Percentiles rank a stretch among this genome's conserved stretches.
Evolutionary conservation across 768 basidiomycete species (phyloP).

Genomic region (Rhizopogon rudus): DNA sequence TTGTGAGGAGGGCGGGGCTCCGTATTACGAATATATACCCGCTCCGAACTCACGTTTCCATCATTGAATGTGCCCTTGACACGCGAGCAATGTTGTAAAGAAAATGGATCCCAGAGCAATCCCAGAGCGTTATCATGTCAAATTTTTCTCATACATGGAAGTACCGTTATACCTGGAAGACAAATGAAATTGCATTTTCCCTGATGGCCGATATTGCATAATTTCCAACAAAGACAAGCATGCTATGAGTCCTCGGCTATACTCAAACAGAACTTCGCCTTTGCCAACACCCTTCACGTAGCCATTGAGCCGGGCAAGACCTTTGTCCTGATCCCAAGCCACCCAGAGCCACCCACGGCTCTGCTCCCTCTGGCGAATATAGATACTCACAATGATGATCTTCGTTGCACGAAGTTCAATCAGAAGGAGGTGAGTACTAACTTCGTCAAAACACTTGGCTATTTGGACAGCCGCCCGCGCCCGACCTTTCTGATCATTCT

Average conservation of each 20-base stretch:
- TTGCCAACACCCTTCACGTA: constrained; percentile 16
- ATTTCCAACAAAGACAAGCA: background rate
- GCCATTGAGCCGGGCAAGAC: constrained; percentile 31
- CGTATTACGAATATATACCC: constrained; percentile 1
- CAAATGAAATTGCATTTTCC: too few species aligned
- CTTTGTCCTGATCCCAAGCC: constrained; percentile 29
- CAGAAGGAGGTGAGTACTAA: too few species aligned
- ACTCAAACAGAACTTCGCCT: background rate
- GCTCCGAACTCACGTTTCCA: background rate
- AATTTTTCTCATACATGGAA: too few species aligned
- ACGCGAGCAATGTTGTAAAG: background rate
- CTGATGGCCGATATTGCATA: too few species aligned
- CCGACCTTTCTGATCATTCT: too few species aligned
- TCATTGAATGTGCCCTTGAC: constrained; percentile 2
- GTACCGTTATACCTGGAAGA: too few species aligned
- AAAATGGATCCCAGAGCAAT: too few species aligned
- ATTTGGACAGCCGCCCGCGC: too few species aligned
- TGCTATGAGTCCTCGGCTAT: too few species aligned
- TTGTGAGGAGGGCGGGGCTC: background rate
- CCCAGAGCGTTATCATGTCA: too few species aligned
- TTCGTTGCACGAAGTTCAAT: too few species aligned
- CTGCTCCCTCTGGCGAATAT: constrained; percentile 48
- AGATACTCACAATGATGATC: constrained; percentile 10
- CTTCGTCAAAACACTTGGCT: too few species aligned
- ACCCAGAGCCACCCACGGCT: constrained; percentile 27